These are phyloP conservation scores for Boletus sp. DNA, from an alignment of 768 basidiomycete genomes.

Conservation along the genomic window DNA sequence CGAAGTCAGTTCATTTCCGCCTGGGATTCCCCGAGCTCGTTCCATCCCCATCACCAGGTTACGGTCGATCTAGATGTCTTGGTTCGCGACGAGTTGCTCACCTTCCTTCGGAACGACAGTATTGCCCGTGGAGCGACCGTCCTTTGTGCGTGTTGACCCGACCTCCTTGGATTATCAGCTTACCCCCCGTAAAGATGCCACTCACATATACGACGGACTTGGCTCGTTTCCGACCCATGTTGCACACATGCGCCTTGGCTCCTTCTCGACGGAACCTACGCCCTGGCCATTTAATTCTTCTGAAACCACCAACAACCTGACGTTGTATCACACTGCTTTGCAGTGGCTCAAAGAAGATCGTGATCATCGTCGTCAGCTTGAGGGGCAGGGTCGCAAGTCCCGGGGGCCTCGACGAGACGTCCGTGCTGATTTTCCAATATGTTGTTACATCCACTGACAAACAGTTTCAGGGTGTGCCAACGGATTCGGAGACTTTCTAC, in stretches of 20 bases:
- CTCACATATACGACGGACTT: conserved; percentile 95
- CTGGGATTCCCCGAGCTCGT: neutral
- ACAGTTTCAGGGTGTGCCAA: conserved; percentile 49
- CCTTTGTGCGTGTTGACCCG: conserved; percentile 54
- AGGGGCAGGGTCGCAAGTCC: conserved; percentile 55
- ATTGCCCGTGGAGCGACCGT: conserved; percentile 80
- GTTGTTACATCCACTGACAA: conserved; percentile 2
- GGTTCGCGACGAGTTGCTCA: conserved; percentile 87
- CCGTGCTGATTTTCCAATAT: conserved; percentile 20
- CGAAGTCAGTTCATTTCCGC: conserved; percentile 55
- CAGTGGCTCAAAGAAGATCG: conserved; percentile 88
- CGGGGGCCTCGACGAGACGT: conserved; percentile 63
- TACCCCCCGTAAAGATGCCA: conserved; percentile 64
- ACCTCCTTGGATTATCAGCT: conserved; percentile 2
- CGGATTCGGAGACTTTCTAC: conserved; percentile 84
- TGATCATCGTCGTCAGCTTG: conserved; percentile 56
- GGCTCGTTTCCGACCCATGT: conserved; percentile 91
- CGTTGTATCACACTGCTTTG: conserved; percentile 73
- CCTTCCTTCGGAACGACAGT: conserved; percentile 83
- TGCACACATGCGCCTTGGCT: conserved; percentile 86
- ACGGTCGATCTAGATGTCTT: conserved; percentile 97
- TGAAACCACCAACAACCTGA: conserved; percentile 19
- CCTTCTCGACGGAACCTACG: conserved; percentile 62
- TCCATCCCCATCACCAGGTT: conserved; percentile 48
- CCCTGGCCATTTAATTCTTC: conserved; percentile 60